Evolutionary conservation across 1,139 yeast genomes (phyloP), one percentile per base, ranked within the genome.

Genomic region (Kodamaea plutei): DNA sequence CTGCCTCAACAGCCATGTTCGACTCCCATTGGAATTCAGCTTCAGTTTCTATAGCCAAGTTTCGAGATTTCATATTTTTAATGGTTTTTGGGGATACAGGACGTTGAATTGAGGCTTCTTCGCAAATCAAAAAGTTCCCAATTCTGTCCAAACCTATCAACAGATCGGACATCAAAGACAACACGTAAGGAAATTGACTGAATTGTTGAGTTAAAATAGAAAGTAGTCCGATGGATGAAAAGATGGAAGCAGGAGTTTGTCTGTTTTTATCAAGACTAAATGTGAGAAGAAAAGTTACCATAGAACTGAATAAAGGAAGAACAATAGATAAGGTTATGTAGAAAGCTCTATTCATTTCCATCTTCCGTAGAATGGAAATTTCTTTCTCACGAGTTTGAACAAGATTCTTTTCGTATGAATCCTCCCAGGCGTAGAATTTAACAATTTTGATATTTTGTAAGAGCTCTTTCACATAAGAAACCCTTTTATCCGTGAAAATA

Each of bases 191-290:
- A 30, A 84, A 60, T 45, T 84, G 61, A 48, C 84, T 64, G 16
- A 71, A 64, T 36, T 64, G 69, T 33, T 58, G 61, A 2, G 76
- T 52, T 39, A 73, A 61, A 21, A 77, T 69, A 43, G 79, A 79
- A 62, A 85, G 87, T 33, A 84, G 67, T 0, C 91, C 71, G 32
- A 88, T 62, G 6, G 95, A 80, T 0, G 95, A 73, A 50, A 88
- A 88, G 9, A 87, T 76, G 21, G 71, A 62, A 4, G 87, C 88
- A 1, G 94, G 79, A 38, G 68, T 65, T 41, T 76, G 68, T 10
- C 48, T 48, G 16, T 64, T 56, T 40, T 40, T 32, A 4, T 40
- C 45, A 4, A 78, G 56, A 23, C 70, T 76, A 43, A 79, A 79
- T 43, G 84, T 58, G 1, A 79, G 79, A 41, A 87, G 71, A 48